Evolutionary conservation across 176 grass and related monocot genomes (phyloP).

Genomic region (Cymbopogon citratus): DNA sequence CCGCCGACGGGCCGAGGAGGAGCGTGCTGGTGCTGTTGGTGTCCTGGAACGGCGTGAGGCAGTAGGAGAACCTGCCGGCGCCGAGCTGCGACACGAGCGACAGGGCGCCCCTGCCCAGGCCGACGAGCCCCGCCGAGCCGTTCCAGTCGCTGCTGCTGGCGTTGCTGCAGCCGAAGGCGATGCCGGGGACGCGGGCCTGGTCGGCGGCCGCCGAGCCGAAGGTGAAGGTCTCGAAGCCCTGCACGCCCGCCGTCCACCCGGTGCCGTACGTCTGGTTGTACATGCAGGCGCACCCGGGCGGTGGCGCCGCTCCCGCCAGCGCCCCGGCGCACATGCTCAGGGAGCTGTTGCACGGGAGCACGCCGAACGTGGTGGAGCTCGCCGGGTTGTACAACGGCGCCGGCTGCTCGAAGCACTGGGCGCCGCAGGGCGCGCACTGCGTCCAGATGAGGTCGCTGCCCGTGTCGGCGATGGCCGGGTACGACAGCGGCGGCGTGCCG

Average conservation of each 20-base stretch:
- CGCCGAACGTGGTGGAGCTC: slow-evolving; percentile 47
- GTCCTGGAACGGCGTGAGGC: slow-evolving; percentile 52
- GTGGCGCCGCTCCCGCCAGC: not conserved
- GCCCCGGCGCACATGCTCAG: slow-evolving; percentile 27
- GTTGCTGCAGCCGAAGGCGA: slow-evolving; percentile 60
- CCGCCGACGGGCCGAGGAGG: slow-evolving; percentile 36
- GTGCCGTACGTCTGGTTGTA: slow-evolving; percentile 65
- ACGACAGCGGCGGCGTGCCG: slow-evolving; percentile 49
- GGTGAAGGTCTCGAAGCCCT: slow-evolving; percentile 55
- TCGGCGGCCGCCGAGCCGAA: slow-evolving; percentile 33
- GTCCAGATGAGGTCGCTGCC: slow-evolving; percentile 80
- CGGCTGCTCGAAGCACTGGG: slow-evolving; percentile 46
- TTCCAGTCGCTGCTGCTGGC: slow-evolving; percentile 34
- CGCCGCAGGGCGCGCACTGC: slow-evolving; percentile 46
- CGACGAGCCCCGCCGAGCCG: slow-evolving; percentile 55
- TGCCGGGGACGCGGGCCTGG: slow-evolving; percentile 14
- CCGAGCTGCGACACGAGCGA: slow-evolving; percentile 70
- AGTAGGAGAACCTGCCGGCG: slow-evolving; percentile 65
- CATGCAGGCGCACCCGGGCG: slow-evolving; percentile 38
- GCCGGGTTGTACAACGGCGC: slow-evolving; percentile 43
- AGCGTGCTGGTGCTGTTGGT: slow-evolving; percentile 47
- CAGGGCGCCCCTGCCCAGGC: slow-evolving; percentile 36
- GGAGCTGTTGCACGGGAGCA: slow-evolving; percentile 51
- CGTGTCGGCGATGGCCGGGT: slow-evolving; percentile 53
- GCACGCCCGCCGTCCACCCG: slow-evolving; percentile 58